These are phyloP conservation scores for Pyrus hybrid DNA, from an alignment of 331 rosid genomes.

Conservation along the genomic window DNA sequence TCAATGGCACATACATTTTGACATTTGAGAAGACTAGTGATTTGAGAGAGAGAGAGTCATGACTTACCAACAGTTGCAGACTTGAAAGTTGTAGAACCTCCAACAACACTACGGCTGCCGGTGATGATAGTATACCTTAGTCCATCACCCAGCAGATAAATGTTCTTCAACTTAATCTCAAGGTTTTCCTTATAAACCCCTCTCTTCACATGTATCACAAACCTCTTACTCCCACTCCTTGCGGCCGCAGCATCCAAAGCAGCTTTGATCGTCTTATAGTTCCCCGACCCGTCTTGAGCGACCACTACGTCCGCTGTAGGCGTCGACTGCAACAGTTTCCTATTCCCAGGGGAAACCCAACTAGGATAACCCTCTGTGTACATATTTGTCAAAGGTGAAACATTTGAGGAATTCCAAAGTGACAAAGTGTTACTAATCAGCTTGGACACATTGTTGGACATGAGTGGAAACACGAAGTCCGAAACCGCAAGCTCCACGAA, in stretches of 20 bases:
- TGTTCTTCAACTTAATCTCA: conserved; percentile 36
- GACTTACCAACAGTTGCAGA: conserved; percentile 53
- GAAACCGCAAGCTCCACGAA: conserved; percentile 38
- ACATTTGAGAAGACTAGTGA: not conserved
- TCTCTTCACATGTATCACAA: conserved; percentile 35
- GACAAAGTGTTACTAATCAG: conserved; percentile 38
- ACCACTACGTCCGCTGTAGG: conserved; percentile 36
- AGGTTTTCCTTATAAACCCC: conserved; percentile 48
- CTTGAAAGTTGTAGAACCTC: conserved; percentile 55
- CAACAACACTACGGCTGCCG: conserved; percentile 50
- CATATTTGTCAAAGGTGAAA: not conserved
- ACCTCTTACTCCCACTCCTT: conserved; percentile 34
- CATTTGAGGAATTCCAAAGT: conserved; percentile 13
- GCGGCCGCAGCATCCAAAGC: conserved; percentile 37
- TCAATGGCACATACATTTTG: not conserved
- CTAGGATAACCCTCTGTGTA: conserved; percentile 25
- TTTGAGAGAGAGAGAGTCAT: not conserved
- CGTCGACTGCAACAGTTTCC: conserved; percentile 39
- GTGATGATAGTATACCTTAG: conserved; percentile 35
- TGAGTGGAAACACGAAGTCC: conserved; percentile 19
- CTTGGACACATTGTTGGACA: conserved; percentile 42
- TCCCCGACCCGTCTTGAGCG: conserved; percentile 58
- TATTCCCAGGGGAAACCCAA: conserved; percentile 28
- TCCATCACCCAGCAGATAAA: conserved; percentile 46
- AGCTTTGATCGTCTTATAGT: conserved; percentile 28